Base-by-base conservation (phyloP, 768 basidiomycete species). In the Tulasnella sp. region DNA sequence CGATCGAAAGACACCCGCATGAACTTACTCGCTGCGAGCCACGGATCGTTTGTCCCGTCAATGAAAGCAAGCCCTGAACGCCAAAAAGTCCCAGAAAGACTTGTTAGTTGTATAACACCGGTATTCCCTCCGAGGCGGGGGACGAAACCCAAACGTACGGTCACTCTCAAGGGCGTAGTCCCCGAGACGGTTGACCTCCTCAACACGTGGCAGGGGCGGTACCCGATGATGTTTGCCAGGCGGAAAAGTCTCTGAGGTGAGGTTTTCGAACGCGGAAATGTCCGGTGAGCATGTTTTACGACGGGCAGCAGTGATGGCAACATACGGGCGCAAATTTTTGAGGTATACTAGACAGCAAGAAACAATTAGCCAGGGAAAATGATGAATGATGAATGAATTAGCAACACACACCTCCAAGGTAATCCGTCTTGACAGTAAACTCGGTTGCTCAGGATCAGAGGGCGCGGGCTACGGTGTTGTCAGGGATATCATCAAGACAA, bases 121-220 rank as follows among this genome's bases (percentile, higher is more conserved):
- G 25, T 6, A 67, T 36, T 52, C 3, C 40, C 31, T 8, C 31
- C 40, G 19, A 9, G 40, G 42, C 37, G 34, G 42, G 42, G 14
- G n/a, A 31, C 12, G 34, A 45, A 52, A 72, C 6, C 31, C 34
- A 38, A 1, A 45, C 75, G 58, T 58, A 67, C 75, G 85, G 82
- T 96, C 92, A 17, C 88, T 89, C 22, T 90, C 89, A 74, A 97
- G 90, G 71, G 86, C 88, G 82, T 92, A 98, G 81, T 91, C 91
- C n/a, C 96, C 96, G 3, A 97, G 84, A 3, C 81, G 83, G 79
- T 98, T 98, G 70, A 98, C 94, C 0, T 87, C 88, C 0, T 90
- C 91, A 72, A 97, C 86, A 80, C 96, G 93, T 0, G 96, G 96
- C 79, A 89, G 80, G 0, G 80, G 72, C 0, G 96, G 94, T 1